Conservation (phyloP, 202 grass and related monocot genomes). For the Carex arenaria region DNA sequence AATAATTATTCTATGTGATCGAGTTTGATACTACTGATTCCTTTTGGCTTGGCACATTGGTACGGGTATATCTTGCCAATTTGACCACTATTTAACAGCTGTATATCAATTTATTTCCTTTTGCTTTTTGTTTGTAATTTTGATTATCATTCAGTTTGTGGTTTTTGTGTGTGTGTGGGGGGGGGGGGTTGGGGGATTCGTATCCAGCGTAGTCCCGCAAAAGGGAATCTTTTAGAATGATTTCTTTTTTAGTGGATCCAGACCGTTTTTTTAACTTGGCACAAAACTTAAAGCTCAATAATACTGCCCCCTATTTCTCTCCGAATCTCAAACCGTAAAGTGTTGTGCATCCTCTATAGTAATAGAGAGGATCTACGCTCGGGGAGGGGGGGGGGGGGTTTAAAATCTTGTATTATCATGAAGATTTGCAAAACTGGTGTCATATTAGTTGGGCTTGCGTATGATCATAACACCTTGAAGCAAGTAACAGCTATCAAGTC, state of each 20-base stretch:
- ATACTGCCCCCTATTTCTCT: too few relatives aligned
- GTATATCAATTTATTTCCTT: neutral
- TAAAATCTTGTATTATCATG: neutral
- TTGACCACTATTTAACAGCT: neutral
- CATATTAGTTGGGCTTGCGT: neutral
- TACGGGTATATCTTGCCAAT: neutral
- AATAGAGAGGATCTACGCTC: too few relatives aligned
- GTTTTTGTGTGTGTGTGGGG: neutral
- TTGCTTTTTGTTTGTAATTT: neutral
- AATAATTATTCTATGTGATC: neutral
- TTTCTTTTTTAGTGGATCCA: too few relatives aligned
- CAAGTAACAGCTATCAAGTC: conserved; percentile 5
- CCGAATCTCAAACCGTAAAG: too few relatives aligned
- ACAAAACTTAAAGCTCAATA: too few relatives aligned
- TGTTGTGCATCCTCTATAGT: too few relatives aligned
- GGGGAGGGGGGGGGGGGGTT: too few relatives aligned
- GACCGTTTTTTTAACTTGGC: too few relatives aligned
- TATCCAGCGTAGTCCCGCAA: too few relatives aligned
- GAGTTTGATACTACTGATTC: neutral
- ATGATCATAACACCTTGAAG: neutral
- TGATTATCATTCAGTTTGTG: neutral
- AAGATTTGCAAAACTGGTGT: neutral
- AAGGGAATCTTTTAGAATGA: too few relatives aligned
- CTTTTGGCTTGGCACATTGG: neutral
- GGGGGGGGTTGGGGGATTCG: too few relatives aligned